Base-by-base conservation (phyloP, 116 monocot genomes). In the Dioscorea cayenensis region DNA sequence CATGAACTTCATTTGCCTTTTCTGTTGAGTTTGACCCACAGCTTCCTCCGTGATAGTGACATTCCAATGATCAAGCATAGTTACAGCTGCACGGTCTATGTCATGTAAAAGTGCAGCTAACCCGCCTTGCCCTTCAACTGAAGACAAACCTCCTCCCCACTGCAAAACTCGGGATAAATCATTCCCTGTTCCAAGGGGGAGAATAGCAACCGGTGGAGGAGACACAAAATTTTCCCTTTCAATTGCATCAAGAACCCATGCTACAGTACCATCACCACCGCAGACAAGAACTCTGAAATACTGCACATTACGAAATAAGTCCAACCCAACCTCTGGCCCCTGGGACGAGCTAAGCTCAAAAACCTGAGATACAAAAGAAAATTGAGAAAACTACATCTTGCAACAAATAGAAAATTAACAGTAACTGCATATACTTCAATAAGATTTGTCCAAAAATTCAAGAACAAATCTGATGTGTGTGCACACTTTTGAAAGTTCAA, bases 241-340 rank as follows among this genome's bases (percentile, higher is more conserved):
- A 71, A 94, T 91, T 51, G 94, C 84, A 85, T 94, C 90, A 78
- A 94, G 88, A 77, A 94, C 91, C 94, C 94, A 94, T 18, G 91
- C 78, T 32, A 94, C 88, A 51, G 94, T 94, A 64, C 94, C 94
- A 79, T 94, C 94, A 64, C 94, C 94, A 72, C 94, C 94, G 70
- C 94, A 94, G 3, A 94, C 94, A 76, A 94, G 88, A 84, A 94
- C 79, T 72, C 88, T 82, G 49, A 90, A 94, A 38, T 88, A 79
- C 28, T 75, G 66, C 7, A 95, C 81, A 77, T 83, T 65, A 32
- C 75, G 84, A 76, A 95, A 95, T 64, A 95, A 68, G 68, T 83
- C 76, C 49, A 95, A 64, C 63, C 91, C 95, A 71, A 84, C 80
- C 75, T 95, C 95, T 72, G 95, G 95, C 28, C 95, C 91, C 28